Conservation (phyloP, 2,329 filamentous ascomycete genomes). For the Cercospora sesami region DNA sequence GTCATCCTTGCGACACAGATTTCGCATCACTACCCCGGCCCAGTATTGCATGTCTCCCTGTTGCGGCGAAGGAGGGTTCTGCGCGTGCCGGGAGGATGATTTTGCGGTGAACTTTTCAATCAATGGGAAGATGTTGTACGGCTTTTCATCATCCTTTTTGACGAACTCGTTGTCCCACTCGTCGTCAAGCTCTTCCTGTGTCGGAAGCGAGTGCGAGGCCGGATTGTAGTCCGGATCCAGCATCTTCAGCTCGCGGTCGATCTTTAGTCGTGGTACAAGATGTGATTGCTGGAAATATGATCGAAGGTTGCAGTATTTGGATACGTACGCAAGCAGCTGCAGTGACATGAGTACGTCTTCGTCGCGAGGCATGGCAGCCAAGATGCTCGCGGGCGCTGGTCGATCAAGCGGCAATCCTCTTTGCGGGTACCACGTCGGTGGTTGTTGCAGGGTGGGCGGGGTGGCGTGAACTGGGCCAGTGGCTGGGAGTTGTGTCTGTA, state of each 20-base stretch:
- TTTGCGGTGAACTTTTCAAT: constrained; percentile 98
- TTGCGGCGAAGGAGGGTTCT: constrained; percentile 58
- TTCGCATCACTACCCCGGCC: constrained; percentile 98
- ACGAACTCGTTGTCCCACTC: constrained; percentile 91
- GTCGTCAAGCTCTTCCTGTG: constrained; percentile 59
- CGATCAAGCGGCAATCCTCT: constrained; percentile 32
- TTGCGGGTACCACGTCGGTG: constrained; percentile 42
- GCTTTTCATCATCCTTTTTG: constrained; percentile 33
- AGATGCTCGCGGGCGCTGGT: constrained; percentile 59
- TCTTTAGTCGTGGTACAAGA: constrained; percentile 85
- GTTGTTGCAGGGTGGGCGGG: constrained; percentile 70
- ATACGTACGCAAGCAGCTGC: constrained; percentile 93
- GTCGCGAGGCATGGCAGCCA: constrained; percentile 91
- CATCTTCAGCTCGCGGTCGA: constrained; percentile 78
- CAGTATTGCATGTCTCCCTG: constrained; percentile 87
- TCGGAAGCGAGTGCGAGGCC: constrained; percentile 38
- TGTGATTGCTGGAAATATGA: constrained; percentile 96
- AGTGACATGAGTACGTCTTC: constrained; percentile 98
- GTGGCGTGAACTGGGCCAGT: constrained; percentile 67
- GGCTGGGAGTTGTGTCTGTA: constrained; percentile 46
- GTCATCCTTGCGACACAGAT: constrained; percentile 97
- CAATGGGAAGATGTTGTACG: constrained; percentile 85
- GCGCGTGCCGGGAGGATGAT: constrained; percentile 63
- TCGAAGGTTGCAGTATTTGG: constrained; percentile 95
- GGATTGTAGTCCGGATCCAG: constrained; percentile 67